Base-by-base conservation (phyloP, 331 rosid genomes). In the Malus hybrid region DNA sequence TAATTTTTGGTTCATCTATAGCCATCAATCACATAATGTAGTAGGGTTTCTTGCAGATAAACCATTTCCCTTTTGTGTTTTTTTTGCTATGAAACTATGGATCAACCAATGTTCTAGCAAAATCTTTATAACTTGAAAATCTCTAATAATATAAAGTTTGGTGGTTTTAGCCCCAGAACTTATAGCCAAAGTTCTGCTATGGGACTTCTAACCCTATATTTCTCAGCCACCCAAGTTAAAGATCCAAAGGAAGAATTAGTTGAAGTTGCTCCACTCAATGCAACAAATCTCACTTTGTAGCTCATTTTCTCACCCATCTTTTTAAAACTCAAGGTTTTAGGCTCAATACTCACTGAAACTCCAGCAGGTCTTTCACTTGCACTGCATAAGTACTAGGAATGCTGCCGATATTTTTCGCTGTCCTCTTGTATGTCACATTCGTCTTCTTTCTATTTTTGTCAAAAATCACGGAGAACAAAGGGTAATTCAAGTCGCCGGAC, bases 401-500 rank as follows among this genome's bases (percentile, higher is more conserved):
- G 46, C 52, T 70, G 5, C 92, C 90, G 29, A 91, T 93, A 82
- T 89, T 87, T 50, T 88, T 93, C 71, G 82, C 89, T 65, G 90
- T 78, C 73, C 97, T 89, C 61, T 72, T 82, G 72, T 80, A 83
- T 33, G 91, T 80, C 64, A 84, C 81, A 60, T 39, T 81, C 60
- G 62, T 29, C 22, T 69, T 82, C 6, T 24, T 32, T 16, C 67
- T 79, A 19, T 39, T 77, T 73, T 34, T 76, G 13, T 74, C 39
- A 27, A 84, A 83, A 7, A 74, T 13, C 28, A 91, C 96, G 1
- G 88, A 50, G 80, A 89, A 87, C 31, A 92, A 90, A 80, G 96
- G 98, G 83, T 91, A 89, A 22, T 93, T 91, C 83, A 93, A 70
- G 77, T 89, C 88, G 68, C 93, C 90, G 18, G 76, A 70, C 57